These are phyloP conservation scores for Citrullus mucosospermus DNA, from an alignment of 306 rosid genomes.

Conservation along the genomic window DNA sequence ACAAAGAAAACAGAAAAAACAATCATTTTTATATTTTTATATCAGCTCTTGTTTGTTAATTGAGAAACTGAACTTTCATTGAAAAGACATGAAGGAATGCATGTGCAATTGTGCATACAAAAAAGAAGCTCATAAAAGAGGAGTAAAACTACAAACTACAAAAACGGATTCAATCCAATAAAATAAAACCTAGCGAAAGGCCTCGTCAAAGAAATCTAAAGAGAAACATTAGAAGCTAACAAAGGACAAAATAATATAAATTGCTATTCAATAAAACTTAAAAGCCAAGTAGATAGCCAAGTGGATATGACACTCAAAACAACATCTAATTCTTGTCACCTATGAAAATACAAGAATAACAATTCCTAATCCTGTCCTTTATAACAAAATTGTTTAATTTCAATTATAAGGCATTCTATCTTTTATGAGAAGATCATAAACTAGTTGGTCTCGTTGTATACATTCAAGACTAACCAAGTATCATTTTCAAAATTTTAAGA, in stretches of 20 bases:
- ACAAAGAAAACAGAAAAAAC: background rate
- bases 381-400: background rate
- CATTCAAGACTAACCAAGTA: background rate
- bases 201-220: background rate
- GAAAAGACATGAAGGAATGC: background rate
- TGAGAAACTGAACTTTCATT: background rate
- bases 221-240: background rate
- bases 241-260: too few relatives aligned
- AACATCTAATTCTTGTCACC: background rate
- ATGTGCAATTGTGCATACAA: background rate
- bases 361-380: background rate
- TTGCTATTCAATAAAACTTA: too few relatives aligned
- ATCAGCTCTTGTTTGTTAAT: background rate
- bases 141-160: background rate
- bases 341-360: background rate
- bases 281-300: background rate
- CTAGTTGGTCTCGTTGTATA: background rate
- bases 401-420: background rate
- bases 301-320: background rate
- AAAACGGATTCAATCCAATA: background rate
- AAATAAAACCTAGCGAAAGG: background rate
- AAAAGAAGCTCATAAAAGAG: background rate
- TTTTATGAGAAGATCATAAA: background rate
- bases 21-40: background rate
- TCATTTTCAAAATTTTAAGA: background rate